Evolutionary conservation across 768 basidiomycete genomes (phyloP).

Genomic region (Termitomyces sp.): DNA sequence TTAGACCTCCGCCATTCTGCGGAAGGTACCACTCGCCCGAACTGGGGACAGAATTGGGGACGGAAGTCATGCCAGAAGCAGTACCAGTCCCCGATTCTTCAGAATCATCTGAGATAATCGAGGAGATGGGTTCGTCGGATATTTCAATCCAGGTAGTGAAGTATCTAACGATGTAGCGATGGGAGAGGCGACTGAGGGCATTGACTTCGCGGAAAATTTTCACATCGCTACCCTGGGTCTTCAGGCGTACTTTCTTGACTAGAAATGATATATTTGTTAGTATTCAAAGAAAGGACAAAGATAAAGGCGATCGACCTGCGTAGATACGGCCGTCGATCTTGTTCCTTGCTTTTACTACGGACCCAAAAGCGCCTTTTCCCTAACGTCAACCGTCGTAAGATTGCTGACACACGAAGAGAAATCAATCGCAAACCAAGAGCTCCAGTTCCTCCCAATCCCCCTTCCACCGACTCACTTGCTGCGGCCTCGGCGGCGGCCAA

Average conservation of each 20-base stretch:
- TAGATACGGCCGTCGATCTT: conserved; percentile 83
- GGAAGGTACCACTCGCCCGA: conserved; percentile 28
- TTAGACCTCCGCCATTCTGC: conserved; percentile 52
- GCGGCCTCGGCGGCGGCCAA: conserved; percentile 31
- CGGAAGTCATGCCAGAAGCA: conserved; percentile 47
- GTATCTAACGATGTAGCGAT: conserved; percentile 89
- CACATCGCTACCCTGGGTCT: conserved; percentile 70
- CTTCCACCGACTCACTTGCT: conserved; percentile 76
- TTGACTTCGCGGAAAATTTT: conserved; percentile 92
- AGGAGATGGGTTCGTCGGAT: conserved; percentile 28
- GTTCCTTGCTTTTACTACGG: conserved; percentile 92
- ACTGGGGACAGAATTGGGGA: conserved; percentile 42
- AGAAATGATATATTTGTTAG: background rate
- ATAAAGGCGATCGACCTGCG: conserved; percentile 47
- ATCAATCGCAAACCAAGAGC: conserved; percentile 46
- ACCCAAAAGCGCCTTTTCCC: conserved; percentile 89
- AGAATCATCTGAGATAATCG: conserved; percentile 51
- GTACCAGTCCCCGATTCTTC: conserved; percentile 22
- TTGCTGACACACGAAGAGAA: background rate
- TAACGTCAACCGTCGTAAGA: conserved; percentile 19
- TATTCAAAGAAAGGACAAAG: background rate
- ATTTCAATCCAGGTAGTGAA: conserved; percentile 89
- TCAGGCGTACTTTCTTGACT: conserved; percentile 89
- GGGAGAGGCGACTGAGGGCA: conserved; percentile 79
- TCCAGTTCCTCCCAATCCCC: conserved; percentile 95